Base-by-base conservation (phyloP, 352 stramenopile genomes). In the Plasmopara muralis region DNA sequence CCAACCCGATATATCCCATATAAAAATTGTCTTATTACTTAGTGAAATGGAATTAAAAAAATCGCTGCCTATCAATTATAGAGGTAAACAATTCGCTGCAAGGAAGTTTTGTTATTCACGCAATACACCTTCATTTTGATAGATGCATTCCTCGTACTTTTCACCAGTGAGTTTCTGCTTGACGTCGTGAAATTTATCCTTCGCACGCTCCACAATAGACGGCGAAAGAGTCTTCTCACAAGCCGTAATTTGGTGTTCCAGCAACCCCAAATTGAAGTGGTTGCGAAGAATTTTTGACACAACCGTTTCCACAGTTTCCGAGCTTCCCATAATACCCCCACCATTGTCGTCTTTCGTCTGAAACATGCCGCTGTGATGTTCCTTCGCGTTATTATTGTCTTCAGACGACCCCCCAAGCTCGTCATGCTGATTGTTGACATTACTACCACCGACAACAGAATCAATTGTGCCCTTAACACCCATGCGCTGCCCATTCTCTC, bases 131-230 rank as follows among this genome's bases (percentile, higher is more conserved):
- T 25, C 20, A 3, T 25, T 25, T 25, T 25, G 20, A 25, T 25
- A 25, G 20, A 25, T 25, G 20, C 20, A 3, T 25, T 25, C 20
- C 3, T 25, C 20, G 20, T 25, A 50, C 50, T 60, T 64, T 40
- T 65, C 56, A 6, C 60, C 60, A 42, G 39, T 62, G n/a, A 69
- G 9, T 47, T 68, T 68, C 8, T 65, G 55, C 47, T 68, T 68
- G 15, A 65, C 56, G 3, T 65, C 56, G 34, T 69, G 55, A 9
- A 69, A 55, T 13, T 43, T 44, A 29, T 69, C 61, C 39, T 69
- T 69, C 3, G 61, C 61, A 44, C 61, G 61, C 7, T 65, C 61
- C 33, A 65, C 8, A n/a, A 69, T 52, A 0, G 61, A 69, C 20
- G 56, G 61, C n/a, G 47, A 46, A 14, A 64, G n/a, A 5, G 56